Conservation (phyloP, 1,284 basidiomycete genomes). For the Malassezia psittaci region DNA sequence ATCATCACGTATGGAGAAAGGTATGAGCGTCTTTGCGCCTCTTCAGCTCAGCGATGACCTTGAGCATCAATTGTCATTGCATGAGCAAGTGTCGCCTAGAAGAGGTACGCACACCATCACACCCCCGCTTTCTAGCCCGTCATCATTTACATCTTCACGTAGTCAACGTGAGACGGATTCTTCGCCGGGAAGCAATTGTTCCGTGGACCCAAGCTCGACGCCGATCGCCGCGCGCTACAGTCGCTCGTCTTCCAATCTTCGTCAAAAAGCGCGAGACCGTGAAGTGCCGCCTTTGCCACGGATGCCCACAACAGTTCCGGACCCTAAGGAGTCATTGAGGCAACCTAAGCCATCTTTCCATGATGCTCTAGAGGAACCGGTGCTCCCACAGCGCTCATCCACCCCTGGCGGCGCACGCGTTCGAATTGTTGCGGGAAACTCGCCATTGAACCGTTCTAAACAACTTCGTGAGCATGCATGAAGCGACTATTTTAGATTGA, state of each 20-base stretch:
- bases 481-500: not conserved
- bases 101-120: not conserved
- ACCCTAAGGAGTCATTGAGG: not conserved
- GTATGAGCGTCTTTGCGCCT: conserved; percentile 17
- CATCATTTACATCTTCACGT: conserved; percentile 13
- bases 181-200: not conserved
- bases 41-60: conserved; percentile 12
- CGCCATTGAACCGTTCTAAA: not conserved
- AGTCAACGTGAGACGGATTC: not conserved
- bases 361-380: not conserved
- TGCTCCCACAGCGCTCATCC: not conserved
- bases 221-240: conserved; percentile 18
- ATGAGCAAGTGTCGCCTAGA: not conserved
- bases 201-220: conserved; percentile 1
- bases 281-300: conserved; percentile 13
- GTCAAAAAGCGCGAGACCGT: conserved; percentile 7
- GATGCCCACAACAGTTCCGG: conserved; percentile 1
- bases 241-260: conserved; percentile 11
- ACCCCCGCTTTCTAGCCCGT: conserved; percentile 16
- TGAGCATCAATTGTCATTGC: not conserved
- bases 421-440: conserved; percentile 6
- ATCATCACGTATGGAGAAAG: conserved; percentile 3
- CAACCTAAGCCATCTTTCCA: not conserved
- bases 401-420: conserved; percentile 3
- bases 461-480: not conserved